Percentiles rank a stretch among this genome's conserved stretches.
These are phyloP conservation scores for Thraustotheca clavata DNA, from an alignment of 352 stramenopile genomes.

Conservation along the genomic window DNA sequence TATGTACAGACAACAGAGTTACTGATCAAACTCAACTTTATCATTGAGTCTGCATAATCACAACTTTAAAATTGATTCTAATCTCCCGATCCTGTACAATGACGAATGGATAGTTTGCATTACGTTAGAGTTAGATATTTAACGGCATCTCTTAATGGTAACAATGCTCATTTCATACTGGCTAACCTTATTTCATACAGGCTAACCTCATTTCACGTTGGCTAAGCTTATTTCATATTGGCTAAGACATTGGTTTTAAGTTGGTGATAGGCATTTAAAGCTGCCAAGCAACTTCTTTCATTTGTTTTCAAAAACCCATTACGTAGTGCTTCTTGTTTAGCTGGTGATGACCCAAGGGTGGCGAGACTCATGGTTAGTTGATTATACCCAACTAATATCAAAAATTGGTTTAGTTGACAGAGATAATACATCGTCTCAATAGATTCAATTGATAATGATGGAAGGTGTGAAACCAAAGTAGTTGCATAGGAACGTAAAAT, in stretches of 20 bases:
- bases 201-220: background rate
- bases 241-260: background rate
- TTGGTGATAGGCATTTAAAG: conserved; percentile 31
- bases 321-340: conserved; percentile 47
- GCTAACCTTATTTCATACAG: background rate
- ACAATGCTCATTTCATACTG: background rate
- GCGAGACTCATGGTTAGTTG: conserved; percentile 67
- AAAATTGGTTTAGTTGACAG: conserved; percentile 72
- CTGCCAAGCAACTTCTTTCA: conserved; percentile 42
- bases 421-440: conserved; percentile 45
- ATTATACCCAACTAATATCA: conserved; percentile 76
- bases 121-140: no score
- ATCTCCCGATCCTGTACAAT: no score
- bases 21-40: no score
- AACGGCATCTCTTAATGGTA: no score
- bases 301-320: conserved; percentile 67
- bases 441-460: conserved; percentile 26
- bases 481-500: conserved; percentile 40
- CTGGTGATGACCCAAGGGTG: conserved; percentile 57
- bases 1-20: no score
- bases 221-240: background rate
- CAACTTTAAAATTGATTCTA: no score
- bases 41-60: no score
- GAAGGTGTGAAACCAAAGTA: conserved; percentile 22
- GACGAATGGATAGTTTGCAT: no score